phyloP scores from a whole-genome alignment of 1,284 basidiomycete genomes.

The Apiotrichum sp. region DNA sequence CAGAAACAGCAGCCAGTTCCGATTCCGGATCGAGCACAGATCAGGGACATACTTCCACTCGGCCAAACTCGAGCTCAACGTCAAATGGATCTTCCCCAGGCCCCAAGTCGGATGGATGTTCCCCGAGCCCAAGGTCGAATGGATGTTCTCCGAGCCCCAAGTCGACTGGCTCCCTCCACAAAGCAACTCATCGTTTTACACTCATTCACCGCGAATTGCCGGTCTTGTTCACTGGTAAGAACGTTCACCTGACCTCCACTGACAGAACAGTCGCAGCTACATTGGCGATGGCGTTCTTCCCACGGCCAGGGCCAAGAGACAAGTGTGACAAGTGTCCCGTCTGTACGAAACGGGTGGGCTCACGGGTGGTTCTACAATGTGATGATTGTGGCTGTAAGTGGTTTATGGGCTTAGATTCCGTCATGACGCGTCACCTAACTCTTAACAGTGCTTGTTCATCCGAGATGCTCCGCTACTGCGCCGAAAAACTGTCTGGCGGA shows the following conservation, averaged over 20 bases:
- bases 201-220: neutral
- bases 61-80: too few relatives aligned
- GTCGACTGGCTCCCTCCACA: too few relatives aligned
- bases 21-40: too few relatives aligned
- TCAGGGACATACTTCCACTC: too few relatives aligned
- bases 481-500: neutral
- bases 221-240: neutral
- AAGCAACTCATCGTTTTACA: neutral
- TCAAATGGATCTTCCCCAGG: too few relatives aligned
- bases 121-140: too few relatives aligned
- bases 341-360: slow-evolving; percentile 2
- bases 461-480: neutral
- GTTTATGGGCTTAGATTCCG: neutral
- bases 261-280: slow-evolving; percentile 4
- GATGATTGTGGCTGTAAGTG: slow-evolving; percentile 11
- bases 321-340: slow-evolving; percentile 2
- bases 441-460: neutral
- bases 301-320: neutral
- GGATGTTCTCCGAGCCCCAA: too few relatives aligned
- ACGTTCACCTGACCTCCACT: neutral
- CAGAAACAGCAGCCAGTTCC: too few relatives aligned
- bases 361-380: slow-evolving; percentile 6
- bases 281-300: slow-evolving; percentile 1
- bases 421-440: neutral
- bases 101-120: too few relatives aligned